Base-by-base conservation (phyloP, 2,329 filamentous ascomycete genomes). In the Elsinoe necatrix region DNA sequence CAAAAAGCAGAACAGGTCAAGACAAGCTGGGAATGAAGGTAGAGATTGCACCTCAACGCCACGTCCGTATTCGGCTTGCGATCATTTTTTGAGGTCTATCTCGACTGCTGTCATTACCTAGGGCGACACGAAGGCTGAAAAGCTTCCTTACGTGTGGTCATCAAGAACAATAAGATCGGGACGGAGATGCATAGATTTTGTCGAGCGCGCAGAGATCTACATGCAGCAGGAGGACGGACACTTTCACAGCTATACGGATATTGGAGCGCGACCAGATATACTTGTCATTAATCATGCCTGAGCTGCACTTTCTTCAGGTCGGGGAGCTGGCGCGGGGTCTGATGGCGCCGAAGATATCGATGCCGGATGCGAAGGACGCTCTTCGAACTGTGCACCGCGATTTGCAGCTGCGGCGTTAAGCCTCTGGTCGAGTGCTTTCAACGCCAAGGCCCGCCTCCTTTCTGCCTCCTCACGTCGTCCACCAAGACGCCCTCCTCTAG, bases 381-480 rank as follows among this genome's bases (percentile, higher is more conserved):
- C 48, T n/a, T 52, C 25, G 14, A 31, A 52, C n/a, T 52, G 48
- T 8, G 27, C 48, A 23, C 51, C 37, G 20, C 60, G 56, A 54
- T 42, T 57, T 4, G 59, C 60, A 14, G 87, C 85, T 2, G 90
- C 89, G n/a, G 89, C 87, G 70, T 93, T 87, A 54, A 98, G 76
- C 61, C 93, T 80, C 73, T 97, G 90, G 70, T 98, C 93, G 56
- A 98, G 75, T 2, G 91, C 92, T 68, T 92, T 92, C 57, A 98
- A 77, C 1, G 93, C 93, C 62, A 98, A 74, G 0, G 91, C 91
- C 62, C 93, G 81, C 68, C 93, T 82, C 62, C 93, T 78, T 75
- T 97, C 93, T 0, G 92, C 92, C 71, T 97, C 93, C 51, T 93
- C 92, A 58, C 91, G 83, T 51, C 91, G 88, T 20, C 71, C 84